Percentiles rank a stretch among this genome's conserved stretches.
Evolutionary conservation across 1,284 basidiomycete genomes (phyloP).

Genomic region (Pseudozyma sp.): DNA sequence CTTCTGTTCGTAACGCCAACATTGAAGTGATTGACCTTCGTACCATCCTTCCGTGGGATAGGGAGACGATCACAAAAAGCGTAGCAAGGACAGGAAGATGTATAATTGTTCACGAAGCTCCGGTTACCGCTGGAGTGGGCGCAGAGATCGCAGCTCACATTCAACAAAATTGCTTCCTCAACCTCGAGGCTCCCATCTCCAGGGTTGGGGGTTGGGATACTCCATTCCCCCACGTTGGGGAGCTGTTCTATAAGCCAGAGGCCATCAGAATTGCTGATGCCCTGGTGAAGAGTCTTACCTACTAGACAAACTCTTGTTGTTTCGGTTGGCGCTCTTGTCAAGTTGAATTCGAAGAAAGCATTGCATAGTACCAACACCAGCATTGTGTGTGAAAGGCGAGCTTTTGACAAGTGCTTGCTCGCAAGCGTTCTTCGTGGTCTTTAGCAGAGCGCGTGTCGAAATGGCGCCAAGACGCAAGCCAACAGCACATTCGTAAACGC

Average conservation of each 20-base stretch:
- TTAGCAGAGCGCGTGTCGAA: too few relatives aligned
- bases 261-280: slow-evolving; percentile 53
- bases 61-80: slow-evolving; percentile 72
- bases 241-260: slow-evolving; percentile 61
- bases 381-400: too few relatives aligned
- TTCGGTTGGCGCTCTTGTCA: slow-evolving; percentile 2
- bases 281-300: slow-evolving; percentile 44
- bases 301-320: slow-evolving; percentile 7
- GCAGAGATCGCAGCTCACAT: slow-evolving; percentile 60
- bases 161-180: slow-evolving; percentile 59
- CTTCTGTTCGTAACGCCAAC: slow-evolving; percentile 77
- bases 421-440: too few relatives aligned
- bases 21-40: slow-evolving; percentile 91
- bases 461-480: too few relatives aligned
- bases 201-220: slow-evolving; percentile 59
- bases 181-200: slow-evolving; percentile 53
- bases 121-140: slow-evolving; percentile 57
- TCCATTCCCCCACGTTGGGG: slow-evolving; percentile 59
- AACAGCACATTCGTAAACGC: too few relatives aligned
- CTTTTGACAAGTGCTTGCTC: too few relatives aligned
- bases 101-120: slow-evolving; percentile 64
- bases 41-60: slow-evolving; percentile 89
- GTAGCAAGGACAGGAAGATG: slow-evolving; percentile 61
- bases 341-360: too few relatives aligned
- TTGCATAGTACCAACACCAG: too few relatives aligned